Evolutionary conservation across 192 early-diverging fungal species (phyloP).

Genomic region (Backusella luteola): DNA sequence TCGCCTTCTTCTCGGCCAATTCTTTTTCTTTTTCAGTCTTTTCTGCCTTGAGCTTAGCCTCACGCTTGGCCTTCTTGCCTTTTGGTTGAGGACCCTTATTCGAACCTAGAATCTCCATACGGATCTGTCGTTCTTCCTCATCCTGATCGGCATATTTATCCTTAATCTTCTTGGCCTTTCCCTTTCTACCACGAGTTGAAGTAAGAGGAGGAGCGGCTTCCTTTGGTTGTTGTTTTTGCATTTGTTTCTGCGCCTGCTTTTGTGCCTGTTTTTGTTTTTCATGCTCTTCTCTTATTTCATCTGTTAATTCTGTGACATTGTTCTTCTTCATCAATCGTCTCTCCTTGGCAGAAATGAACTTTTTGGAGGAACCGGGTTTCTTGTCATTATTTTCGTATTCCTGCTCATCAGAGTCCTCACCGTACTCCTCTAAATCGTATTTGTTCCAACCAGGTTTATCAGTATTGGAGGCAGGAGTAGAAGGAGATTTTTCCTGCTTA

Average conservation of each 20-base stretch:
- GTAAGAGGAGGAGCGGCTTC: constrained; percentile 12
- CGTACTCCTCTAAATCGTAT: constrained; percentile 54
- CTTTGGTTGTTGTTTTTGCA: constrained; percentile 21
- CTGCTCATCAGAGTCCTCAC: constrained; percentile 45
- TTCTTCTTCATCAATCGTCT: constrained; percentile 77
- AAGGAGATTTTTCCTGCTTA: neutral
- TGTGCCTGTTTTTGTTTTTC: neutral
- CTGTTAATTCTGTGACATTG: constrained; percentile 24
- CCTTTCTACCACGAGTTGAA: constrained; percentile 77
- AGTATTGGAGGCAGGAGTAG: neutral
- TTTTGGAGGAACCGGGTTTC: constrained; percentile 17
- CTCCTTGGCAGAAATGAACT: constrained; percentile 78
- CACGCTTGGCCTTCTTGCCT: constrained; percentile 70
- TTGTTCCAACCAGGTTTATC: constrained; percentile 37
- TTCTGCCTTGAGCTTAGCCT: constrained; percentile 47
- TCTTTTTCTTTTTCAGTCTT: constrained; percentile 23
- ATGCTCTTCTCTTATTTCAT: constrained; percentile 3
- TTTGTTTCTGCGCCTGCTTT: constrained; percentile 15
- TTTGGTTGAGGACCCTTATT: constrained; percentile 69
- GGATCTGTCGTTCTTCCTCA: constrained; percentile 85
- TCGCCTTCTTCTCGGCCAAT: neutral
- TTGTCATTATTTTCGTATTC: neutral
- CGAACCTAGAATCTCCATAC: constrained; percentile 78
- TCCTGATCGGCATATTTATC: constrained; percentile 94
- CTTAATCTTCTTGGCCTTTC: constrained; percentile 90